These are phyloP conservation scores for Exophiala dermatitidis DNA, from an alignment of 2,329 filamentous ascomycete genomes.

Conservation along the genomic window DNA sequence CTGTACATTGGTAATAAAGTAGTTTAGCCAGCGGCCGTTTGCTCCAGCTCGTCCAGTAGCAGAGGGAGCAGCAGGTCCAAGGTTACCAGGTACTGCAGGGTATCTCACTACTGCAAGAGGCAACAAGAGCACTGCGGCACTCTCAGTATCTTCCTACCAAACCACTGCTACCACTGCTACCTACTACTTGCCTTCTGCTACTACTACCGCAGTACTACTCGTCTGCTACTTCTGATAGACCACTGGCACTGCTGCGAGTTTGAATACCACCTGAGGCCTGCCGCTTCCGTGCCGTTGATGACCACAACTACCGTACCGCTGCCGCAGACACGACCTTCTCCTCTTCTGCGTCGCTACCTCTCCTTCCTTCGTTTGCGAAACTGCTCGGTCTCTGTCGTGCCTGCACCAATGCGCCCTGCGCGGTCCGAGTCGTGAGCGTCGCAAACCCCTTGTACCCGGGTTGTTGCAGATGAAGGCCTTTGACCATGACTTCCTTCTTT, in stretches of 20 bases:
- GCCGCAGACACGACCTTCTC: slow-evolving; percentile 1
- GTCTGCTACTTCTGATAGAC: background rate
- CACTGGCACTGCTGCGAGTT: background rate
- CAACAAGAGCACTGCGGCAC: too few species aligned
- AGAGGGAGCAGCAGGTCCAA: too few species aligned
- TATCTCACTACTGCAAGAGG: background rate
- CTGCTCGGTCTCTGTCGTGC: background rate
- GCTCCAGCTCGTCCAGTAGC: too few species aligned
- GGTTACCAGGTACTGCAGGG: background rate
- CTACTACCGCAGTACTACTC: too few species aligned
- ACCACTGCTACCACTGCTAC: slow-evolving; percentile 1
- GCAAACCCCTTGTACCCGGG: slow-evolving; percentile 18
- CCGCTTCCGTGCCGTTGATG: slow-evolving; percentile 11
- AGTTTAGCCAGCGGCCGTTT: background rate
- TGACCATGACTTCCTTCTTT: slow-evolving; percentile 48
- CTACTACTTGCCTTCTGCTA: background rate
- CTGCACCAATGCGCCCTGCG: slow-evolving; percentile 10
- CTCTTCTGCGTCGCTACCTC: background rate
- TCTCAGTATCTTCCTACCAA: background rate
- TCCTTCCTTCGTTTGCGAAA: background rate
- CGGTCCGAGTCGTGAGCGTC: slow-evolving; percentile 7
- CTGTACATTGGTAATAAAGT: background rate
- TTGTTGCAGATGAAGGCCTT: slow-evolving; percentile 25
- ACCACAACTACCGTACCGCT: slow-evolving; percentile 6
- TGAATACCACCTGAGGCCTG: slow-evolving; percentile 1